A percentile compares a stretch with the other conserved stretches of the same genome.
phyloP scores from a whole-genome alignment of 257 asterid genomes.

The Fraxinus americana region DNA sequence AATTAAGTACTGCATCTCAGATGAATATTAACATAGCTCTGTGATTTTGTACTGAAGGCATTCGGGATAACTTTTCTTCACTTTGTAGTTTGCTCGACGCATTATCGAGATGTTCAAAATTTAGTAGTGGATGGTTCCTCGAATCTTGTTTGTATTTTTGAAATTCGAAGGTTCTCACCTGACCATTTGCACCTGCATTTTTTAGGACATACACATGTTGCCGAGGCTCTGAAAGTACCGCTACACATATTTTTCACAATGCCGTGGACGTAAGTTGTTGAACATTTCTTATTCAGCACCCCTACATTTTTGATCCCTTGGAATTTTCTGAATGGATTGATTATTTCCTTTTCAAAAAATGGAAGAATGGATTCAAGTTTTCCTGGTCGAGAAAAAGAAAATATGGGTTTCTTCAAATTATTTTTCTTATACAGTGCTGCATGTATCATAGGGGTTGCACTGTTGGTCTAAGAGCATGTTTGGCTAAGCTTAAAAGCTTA shows the following conservation, averaged over 20 bases:
- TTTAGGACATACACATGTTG: constrained; percentile 87
- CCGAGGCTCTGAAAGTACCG: constrained; percentile 85
- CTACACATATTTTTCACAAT: constrained; percentile 86
- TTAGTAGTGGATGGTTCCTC: not conserved
- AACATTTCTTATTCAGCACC: constrained; percentile 13
- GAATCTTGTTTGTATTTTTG: not conserved
- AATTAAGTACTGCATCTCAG: not conserved
- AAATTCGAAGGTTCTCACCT: constrained; percentile 8
- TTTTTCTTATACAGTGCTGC: not conserved
- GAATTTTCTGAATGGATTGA: not conserved
- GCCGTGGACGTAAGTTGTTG: constrained; percentile 93
- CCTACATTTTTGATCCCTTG: not conserved
- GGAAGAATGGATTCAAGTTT: not conserved
- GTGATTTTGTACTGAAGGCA: not conserved
- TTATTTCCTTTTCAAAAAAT: not conserved
- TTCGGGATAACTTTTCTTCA: not conserved
- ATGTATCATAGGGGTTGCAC: not conserved
- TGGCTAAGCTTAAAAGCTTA: not conserved
- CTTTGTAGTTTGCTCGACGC: not conserved
- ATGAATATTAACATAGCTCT: not conserved
- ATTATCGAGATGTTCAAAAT: not conserved
- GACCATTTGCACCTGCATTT: constrained; percentile 16
- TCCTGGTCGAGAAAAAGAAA: not conserved
- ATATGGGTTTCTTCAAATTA: not conserved
- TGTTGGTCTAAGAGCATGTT: not conserved